These are phyloP conservation scores for Populus euphratica DNA, from an alignment of 345 rosid genomes.

Conservation along the genomic window DNA sequence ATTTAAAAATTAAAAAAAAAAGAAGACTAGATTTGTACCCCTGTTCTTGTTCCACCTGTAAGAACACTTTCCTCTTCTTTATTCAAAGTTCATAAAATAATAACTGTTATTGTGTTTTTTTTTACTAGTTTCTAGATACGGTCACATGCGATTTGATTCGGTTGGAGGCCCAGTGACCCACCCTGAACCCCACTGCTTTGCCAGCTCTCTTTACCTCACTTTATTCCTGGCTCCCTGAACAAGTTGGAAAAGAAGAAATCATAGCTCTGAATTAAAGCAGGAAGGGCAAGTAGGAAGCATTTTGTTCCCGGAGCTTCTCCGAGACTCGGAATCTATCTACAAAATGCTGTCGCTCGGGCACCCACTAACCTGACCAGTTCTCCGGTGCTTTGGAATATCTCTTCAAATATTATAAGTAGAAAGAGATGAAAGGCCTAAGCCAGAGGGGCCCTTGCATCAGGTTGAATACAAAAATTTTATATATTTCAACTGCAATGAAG, in stretches of 20 bases:
- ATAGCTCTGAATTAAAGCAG: background rate
- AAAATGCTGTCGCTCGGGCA: background rate
- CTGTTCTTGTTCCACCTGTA: background rate
- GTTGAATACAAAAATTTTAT: background rate
- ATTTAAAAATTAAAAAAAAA: too few species aligned
- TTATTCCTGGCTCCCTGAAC: background rate
- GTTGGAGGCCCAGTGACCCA: background rate
- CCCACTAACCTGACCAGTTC: background rate
- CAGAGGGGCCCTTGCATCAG: background rate
- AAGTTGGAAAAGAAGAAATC: conserved; percentile 3
- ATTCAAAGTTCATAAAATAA: background rate
- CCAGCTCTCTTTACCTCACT: background rate
- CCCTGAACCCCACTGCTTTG: background rate
- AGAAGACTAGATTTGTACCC: background rate
- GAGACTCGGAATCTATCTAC: background rate
- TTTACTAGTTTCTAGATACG: background rate
- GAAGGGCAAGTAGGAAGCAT: background rate
- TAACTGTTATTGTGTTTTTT: background rate
- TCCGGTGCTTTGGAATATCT: conserved; percentile 2
- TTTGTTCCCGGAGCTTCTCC: conserved; percentile 20
- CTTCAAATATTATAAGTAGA: background rate
- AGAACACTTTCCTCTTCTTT: background rate
- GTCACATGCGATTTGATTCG: background rate
- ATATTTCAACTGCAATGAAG: background rate
- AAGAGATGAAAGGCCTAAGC: background rate